phyloP scores from a whole-genome alignment of 805 yeast genomes.

The Saturnispora serradocipensis region DNA sequence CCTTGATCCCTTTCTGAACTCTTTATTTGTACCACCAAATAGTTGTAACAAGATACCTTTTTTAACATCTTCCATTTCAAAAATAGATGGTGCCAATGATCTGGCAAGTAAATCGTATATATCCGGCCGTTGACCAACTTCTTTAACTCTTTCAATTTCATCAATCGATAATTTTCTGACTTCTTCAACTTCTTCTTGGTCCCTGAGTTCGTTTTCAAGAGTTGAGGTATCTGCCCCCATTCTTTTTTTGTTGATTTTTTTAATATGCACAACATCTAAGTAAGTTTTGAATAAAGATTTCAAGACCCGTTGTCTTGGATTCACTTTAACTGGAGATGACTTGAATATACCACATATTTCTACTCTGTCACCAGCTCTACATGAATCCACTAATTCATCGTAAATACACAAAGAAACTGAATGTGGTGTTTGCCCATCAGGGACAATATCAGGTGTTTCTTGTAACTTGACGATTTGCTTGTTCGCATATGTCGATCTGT shows the following conservation, averaged over 20 bases:
- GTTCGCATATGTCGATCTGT: slow-evolving; percentile 87
- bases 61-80: slow-evolving; percentile 92
- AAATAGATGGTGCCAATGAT: slow-evolving; percentile 94
- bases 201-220: slow-evolving; percentile 46
- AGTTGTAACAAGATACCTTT: slow-evolving; percentile 88
- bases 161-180: slow-evolving; percentile 56
- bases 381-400: slow-evolving; percentile 89
- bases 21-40: slow-evolving; percentile 92
- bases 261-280: slow-evolving; percentile 87
- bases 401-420: slow-evolving; percentile 88
- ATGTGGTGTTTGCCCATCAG: slow-evolving; percentile 98
- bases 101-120: slow-evolving; percentile 79
- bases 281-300: slow-evolving; percentile 85
- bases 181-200: slow-evolving; percentile 69
- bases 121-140: slow-evolving; percentile 60
- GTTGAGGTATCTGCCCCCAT: slow-evolving; percentile 76
- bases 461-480: slow-evolving; percentile 91
- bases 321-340: slow-evolving; percentile 83
- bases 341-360: slow-evolving; percentile 94
- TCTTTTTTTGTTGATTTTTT: slow-evolving; percentile 74
- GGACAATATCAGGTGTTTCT: slow-evolving; percentile 75
- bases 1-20: slow-evolving; percentile 80
- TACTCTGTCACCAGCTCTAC: slow-evolving; percentile 93
- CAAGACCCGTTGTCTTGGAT: slow-evolving; percentile 74
- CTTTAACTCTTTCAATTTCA: slow-evolving; percentile 57